Evolutionary conservation across 1,284 basidiomycete species (phyloP), one percentile per base, ranked within the genome.

Genomic region (Irpex lacteus): DNA sequence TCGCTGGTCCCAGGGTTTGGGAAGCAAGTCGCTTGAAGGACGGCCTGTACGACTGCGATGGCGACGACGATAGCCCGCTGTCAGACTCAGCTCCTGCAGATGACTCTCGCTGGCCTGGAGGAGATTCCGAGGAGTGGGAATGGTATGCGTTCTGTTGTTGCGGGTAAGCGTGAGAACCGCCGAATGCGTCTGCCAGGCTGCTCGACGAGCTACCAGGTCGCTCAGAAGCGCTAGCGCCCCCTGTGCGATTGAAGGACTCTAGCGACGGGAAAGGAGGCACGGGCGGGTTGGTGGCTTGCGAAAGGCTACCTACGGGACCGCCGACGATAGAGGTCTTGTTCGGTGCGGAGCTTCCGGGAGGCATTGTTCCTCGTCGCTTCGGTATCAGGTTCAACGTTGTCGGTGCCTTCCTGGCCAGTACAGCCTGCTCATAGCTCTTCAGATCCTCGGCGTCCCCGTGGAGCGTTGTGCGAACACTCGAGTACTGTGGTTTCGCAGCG

Each of bases 1-100:
- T 80, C 36, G 78, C 76, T 3, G 89, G 87, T 1, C 81, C 89
- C 4, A 92, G 75, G 5, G 88, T 88, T 76, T 89, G 87, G 55
- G 87, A 89, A 1, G 90, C 84, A 37, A 90, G 74, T 32, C 90
- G 80, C 77, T 92, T 92, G 72, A 90, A 91, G 34, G 83, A 81
- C 11, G 90, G 90, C 2, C 89, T 76, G 50, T 78, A 70, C 11
- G 71, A 66, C 32, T 70, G 70, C 60, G 68, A 73, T 18, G 50
- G 38, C 57, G 68, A 70, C 13, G 71, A 66, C 32, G 70, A 73
- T 15, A 37, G 32, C 55, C 67, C 74, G 37, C 72, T 69, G 47
- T 75, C 74, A 54, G 72, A 75, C 54, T 67, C 64, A 53, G 64
- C 60, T 40, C 64, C 40, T 21, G 61, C 67, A 18, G 61, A 50